Evolutionary conservation across 1,284 basidiomycete genomes (phyloP), one percentile per base, ranked within the genome.

Genomic region (Puccinia sorghi): DNA sequence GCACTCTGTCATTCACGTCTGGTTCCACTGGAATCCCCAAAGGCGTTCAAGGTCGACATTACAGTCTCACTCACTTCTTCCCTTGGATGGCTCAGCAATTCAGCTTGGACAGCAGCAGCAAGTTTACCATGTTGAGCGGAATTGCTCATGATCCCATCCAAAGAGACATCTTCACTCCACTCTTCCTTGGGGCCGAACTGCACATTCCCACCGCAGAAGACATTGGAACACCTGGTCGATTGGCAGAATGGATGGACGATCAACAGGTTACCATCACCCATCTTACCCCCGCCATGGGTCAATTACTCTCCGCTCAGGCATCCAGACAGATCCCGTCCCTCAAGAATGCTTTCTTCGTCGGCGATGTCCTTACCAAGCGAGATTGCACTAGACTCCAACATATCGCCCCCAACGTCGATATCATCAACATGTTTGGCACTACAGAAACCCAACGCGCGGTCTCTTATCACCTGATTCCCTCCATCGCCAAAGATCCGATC

Each of bases 341-440:
- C 37, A 87, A 86, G 54, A 94, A 93, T 83, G 97, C 97, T 12
- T 99, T 99, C 88, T 99, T 99, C 84, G 97, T 99, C 78, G 97
- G 97, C n/a, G 97, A 99, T 84, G 91, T 99, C 48, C 90, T 99
- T 79, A 99, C 97, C 82, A 99, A 99, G 86, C 92, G 97, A 66
- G 97, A 99, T 85, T 99, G 97, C 85, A 90, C 93, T 59, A 92
- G 97, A 70, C 88, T 99, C 8, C 97, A 99, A 85, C 89, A 93
- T 5, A 90, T 99, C 66, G 97, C 97, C 0, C 87, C 90, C 46
- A 97, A 99, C 83, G 94, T 96, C 15, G 88, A 89, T 69, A 97
- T 99, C 85, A 91, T 99, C 86, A 99, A 99, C 88, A 99, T 99
- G 97, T 99, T 98, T 85, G 97, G 97, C 32, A 99, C 97, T 11